A percentile compares a stretch with the other conserved stretches of the same genome.
phyloP scores from a whole-genome alignment of 1,284 basidiomycete species.

The Gomphus bonarii region DNA sequence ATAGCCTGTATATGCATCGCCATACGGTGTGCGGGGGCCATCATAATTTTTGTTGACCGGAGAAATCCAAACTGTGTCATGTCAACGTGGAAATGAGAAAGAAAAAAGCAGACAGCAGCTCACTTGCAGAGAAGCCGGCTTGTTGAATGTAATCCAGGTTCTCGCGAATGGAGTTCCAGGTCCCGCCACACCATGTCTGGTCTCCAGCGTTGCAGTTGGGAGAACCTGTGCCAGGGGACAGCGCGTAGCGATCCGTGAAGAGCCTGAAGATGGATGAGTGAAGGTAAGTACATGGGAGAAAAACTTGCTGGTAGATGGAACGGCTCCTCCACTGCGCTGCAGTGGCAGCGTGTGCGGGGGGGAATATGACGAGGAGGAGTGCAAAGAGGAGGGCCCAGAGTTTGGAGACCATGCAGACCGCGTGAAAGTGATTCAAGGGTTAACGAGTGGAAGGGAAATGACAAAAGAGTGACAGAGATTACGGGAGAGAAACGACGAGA shows the following conservation, averaged over 20 bases:
- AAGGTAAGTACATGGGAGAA: constrained; percentile 14
- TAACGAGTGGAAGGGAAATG: not conserved
- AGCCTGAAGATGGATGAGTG: constrained; percentile 31
- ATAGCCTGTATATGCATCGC: constrained; percentile 62
- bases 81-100: not conserved
- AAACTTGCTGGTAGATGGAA: constrained; percentile 31
- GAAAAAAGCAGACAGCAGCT: constrained; percentile 22
- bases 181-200: constrained; percentile 66
- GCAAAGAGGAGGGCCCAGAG: constrained; percentile 11
- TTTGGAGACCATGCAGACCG: not conserved
- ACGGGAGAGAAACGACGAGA: not conserved
- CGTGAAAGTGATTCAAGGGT: not conserved
- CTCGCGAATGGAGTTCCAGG: constrained; percentile 62
- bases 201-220: constrained; percentile 44
- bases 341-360: constrained; percentile 21
- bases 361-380: not conserved
- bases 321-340: constrained; percentile 30
- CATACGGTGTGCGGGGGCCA: constrained; percentile 51
- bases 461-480: not conserved
- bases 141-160: constrained; percentile 72
- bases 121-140: constrained; percentile 69
- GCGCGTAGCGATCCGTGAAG: constrained; percentile 69
- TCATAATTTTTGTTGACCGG: constrained; percentile 63
- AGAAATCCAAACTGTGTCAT: constrained; percentile 45
- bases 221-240: constrained; percentile 40